Base-by-base conservation (phyloP, 805 yeast species). In the Vanderwaltozyma verrucispora region DNA sequence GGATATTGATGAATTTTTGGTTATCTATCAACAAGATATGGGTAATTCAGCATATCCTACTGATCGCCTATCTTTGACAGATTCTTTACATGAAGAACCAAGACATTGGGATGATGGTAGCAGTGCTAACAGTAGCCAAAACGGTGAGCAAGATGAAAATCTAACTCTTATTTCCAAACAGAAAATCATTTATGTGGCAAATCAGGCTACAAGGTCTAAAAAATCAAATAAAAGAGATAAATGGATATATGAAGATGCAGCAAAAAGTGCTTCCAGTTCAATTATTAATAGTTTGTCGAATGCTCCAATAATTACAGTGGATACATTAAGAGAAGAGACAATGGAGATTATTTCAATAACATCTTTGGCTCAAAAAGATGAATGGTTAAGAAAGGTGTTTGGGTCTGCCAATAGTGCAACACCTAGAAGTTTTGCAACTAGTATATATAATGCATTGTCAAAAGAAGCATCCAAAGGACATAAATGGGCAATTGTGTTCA, bases 281-380 rank as follows among this genome's bases (percentile, higher is more conserved):
- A 64, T 80, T 33, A 53, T 86, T 29, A 68, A 69, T 35, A 68
- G 65, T 10, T 56, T 89, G 28, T 66, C 78, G 0, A 60, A 64
- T 17, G 79, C 92, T 0, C 89, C 96, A 0, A 72, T 89, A 1
- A 67, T 87, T 33, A 73, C 81, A 0, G 74, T 89, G 25, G 97
- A 89, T 53, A 76, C 74, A 3, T 60, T 77, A 11, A 70, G 80
- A 43, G 95, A 85, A 48, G 96, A 87, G 43, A 82, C 85, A 2
- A 57, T 92, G 43, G 89, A 87, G 35, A 82, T 87, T 71, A 82
- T 89, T 28, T 69, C 82, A 12, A 72, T 80, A 2, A 80, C 88
- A 0, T 80, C 94, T 0, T 59, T 85, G n/a, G 67, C 69, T 21
- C 86, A 75, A 44, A 78, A 75, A 35, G 94, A 85, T 43, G 89